A percentile compares a stretch with the other conserved stretches of the same genome.
These are phyloP conservation scores for Rhizopus stolonifer DNA, from an alignment of 371 early-diverging fungal genomes.

Conservation along the genomic window DNA sequence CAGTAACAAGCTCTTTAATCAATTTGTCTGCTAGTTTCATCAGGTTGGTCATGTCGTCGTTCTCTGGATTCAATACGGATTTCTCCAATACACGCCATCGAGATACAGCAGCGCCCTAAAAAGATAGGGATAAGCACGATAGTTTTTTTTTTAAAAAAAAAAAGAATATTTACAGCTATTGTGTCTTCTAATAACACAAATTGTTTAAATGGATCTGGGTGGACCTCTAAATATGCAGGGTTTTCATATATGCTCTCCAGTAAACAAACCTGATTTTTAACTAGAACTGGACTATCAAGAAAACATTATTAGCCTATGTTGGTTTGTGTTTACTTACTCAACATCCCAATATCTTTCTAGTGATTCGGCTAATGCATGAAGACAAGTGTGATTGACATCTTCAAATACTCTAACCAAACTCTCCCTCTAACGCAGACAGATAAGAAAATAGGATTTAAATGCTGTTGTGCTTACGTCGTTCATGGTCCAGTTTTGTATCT, in stretches of 20 bases:
- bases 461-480: conserved; percentile 52
- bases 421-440: conserved; percentile 36
- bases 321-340: conserved; percentile 19
- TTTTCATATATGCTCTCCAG: conserved; percentile 54
- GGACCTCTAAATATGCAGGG: conserved; percentile 44
- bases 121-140: not conserved
- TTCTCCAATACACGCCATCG: conserved; percentile 48
- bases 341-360: conserved; percentile 48
- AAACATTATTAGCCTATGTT: not conserved
- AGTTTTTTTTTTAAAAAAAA: too few species aligned
- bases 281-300: conserved; percentile 38
- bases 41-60: conserved; percentile 38
- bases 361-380: conserved; percentile 39
- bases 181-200: conserved; percentile 42
- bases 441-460: too few species aligned
- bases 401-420: conserved; percentile 45
- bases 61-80: conserved; percentile 25
- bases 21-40: conserved; percentile 49
- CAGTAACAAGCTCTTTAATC: conserved; percentile 40
- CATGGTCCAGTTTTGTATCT: conserved; percentile 51
- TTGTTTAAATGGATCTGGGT: conserved; percentile 37
- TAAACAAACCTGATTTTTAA: conserved; percentile 39
- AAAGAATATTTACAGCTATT: conserved; percentile 47
- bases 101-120: conserved; percentile 51
- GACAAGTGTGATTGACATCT: conserved; percentile 40